Evolutionary conservation across 805 yeast genomes (phyloP), one percentile per base, ranked within the genome.

Genomic region (Metschnikowia matae): DNA sequence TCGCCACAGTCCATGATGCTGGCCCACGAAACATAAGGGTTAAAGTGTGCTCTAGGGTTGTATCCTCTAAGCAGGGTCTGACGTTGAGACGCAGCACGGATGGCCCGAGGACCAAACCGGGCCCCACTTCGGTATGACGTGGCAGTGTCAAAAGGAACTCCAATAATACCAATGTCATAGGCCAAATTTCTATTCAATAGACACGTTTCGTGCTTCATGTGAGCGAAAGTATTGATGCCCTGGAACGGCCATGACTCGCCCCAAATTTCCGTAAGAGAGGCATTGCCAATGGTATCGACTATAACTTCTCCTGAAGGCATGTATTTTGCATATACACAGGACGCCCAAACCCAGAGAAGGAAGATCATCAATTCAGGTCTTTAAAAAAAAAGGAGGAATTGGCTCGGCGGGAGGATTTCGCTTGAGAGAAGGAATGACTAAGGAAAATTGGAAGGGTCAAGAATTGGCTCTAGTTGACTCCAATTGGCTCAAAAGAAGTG

Each of bases 91-190:
- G 87, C 87, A 2, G 76, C 69, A 55, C 91, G 69, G 46, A 85
- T 83, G 11, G 87, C 85, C 46, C 83, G 67, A 3, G 92, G 96
- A 2, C 96, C 96, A 66, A 87, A 87, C 48, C 96, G 69, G 2
- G 95, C 91, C 6, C 96, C 95, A 0, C 91, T 79, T 46, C 95
- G 74, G 64, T 82, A 87, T 0, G 90, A 78, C 0, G 83, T 84
- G 0, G 92, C 92, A 6, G 94, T 87, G 61, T 87, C 96, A 58
- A 87, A 88, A 0, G 95, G 95, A 1, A 85, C 84, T 4, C 96
- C 96, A 49, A 87, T 74, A 13, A 88, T 55, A 0, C 84, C 96
- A 44, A 88, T 77, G 58, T 88, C 96, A 57, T 75, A 89, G 1
- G 69, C 59, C 6, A 63, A 53, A 4, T 75, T 71, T 40, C 78